Evolutionary conservation across 805 yeast genomes (phyloP).

Genomic region (Ogataea methylovora): DNA sequence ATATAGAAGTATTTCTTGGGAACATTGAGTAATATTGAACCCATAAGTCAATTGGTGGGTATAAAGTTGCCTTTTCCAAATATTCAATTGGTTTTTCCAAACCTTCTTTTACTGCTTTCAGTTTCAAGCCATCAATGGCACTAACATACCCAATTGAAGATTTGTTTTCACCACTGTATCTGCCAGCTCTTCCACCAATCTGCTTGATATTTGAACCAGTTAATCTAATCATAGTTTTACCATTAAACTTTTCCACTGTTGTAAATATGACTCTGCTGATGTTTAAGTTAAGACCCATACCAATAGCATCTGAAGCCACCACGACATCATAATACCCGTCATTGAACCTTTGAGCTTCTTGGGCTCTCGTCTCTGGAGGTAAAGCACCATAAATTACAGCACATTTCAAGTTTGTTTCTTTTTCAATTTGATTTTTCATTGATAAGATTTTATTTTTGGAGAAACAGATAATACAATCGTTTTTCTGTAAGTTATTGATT

Average conservation of each 20-base stretch:
- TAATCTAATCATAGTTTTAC: constrained; percentile 38
- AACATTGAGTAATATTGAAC: constrained; percentile 55
- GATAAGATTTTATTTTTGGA: constrained; percentile 67
- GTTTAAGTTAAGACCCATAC: constrained; percentile 91
- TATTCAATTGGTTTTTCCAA: constrained; percentile 45
- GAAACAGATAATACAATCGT: constrained; percentile 89
- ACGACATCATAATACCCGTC: constrained; percentile 72
- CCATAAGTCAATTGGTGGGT: constrained; percentile 78
- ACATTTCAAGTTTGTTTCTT: constrained; percentile 52
- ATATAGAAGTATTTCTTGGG: constrained; percentile 40
- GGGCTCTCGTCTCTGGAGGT: constrained; percentile 90
- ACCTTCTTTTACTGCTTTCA: constrained; percentile 36
- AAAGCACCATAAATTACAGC: constrained; percentile 92
- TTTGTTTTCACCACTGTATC: constrained; percentile 38
- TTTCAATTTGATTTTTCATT: constrained; percentile 63
- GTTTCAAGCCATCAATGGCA: constrained; percentile 37
- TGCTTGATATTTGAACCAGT: constrained; percentile 72
- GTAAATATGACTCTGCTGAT: constrained; percentile 77
- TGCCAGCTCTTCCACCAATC: constrained; percentile 94
- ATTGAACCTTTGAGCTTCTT: constrained; percentile 77
- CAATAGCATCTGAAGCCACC: constrained; percentile 95
- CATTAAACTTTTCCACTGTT: constrained; percentile 63
- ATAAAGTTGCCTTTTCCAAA: constrained; percentile 56
- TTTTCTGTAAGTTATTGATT: constrained; percentile 40
- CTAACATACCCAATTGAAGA: constrained; percentile 41